These are phyloP conservation scores for Hypoxylon trugodes DNA, from an alignment of 495 filamentous ascomycete species.

Conservation along the genomic window DNA sequence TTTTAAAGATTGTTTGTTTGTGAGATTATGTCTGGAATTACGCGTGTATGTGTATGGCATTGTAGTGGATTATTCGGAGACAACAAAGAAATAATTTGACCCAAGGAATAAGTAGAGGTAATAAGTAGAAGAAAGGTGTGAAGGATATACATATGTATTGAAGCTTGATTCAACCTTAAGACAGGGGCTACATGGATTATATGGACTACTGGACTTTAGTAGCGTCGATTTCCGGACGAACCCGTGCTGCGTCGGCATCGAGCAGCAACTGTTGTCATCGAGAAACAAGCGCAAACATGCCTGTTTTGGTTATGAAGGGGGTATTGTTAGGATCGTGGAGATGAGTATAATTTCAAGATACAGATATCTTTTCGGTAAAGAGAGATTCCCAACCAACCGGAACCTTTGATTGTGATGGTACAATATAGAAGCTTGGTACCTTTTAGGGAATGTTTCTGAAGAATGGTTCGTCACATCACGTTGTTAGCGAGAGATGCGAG, in stretches of 20 bases:
- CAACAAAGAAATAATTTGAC: too few relatives aligned
- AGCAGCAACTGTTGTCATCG: conserved; percentile 1
- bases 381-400: neutral
- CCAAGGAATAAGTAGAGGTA: too few relatives aligned
- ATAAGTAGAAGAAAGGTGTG: too few relatives aligned
- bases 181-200: too few relatives aligned
- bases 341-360: neutral
- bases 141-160: too few relatives aligned
- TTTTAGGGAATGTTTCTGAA: neutral
- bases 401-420: neutral
- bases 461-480: neutral
- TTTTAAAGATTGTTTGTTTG: too few relatives aligned
- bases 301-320: conserved; percentile 1
- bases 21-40: neutral
- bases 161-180: too few relatives aligned
- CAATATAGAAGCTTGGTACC: neutral
- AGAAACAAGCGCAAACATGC: conserved; percentile 7
- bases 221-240: conserved; percentile 32
- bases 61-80: neutral
- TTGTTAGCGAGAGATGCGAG: neutral
- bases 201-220: neutral
- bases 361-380: neutral
- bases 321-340: neutral
- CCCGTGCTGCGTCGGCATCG: conserved; percentile 12
- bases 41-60: neutral